phyloP scores from a whole-genome alignment of 1,284 basidiomycete genomes.

The Leccinum subspadiceum region DNA sequence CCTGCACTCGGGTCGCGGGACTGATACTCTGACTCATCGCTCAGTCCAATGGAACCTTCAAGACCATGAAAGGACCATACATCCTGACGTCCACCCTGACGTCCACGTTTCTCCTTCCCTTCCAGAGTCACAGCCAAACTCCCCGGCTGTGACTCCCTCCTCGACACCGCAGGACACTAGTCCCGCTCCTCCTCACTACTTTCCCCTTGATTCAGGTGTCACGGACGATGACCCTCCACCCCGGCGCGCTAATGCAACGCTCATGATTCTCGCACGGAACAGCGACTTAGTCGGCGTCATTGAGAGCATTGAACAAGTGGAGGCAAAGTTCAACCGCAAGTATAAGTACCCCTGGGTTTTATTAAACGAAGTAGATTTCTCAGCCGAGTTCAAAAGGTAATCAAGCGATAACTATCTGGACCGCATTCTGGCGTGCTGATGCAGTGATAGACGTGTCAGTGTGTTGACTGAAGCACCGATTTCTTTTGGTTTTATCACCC shows the following conservation, averaged over 20 bases:
- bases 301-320: constrained; percentile 52
- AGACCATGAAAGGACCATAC: neutral
- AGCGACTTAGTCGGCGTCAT: constrained; percentile 53
- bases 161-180: neutral
- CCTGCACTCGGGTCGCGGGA: constrained; percentile 11
- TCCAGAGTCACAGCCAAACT: neutral
- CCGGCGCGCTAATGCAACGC: constrained; percentile 34
- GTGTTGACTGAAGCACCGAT: constrained; percentile 54
- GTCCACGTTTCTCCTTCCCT: neutral
- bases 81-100: neutral
- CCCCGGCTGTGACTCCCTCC: neutral
- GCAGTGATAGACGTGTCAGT: constrained; percentile 48
- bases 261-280: constrained; percentile 35
- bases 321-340: constrained; percentile 62
- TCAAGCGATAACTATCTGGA: constrained; percentile 10
- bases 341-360: constrained; percentile 72
- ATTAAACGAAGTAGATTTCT: constrained; percentile 69
- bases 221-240: neutral
- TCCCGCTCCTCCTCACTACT: constrained; percentile 4
- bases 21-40: constrained; percentile 1
- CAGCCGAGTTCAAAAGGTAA: constrained; percentile 65
- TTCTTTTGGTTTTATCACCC: constrained; percentile 70
- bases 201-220: constrained; percentile 2
- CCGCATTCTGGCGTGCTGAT: constrained; percentile 14
- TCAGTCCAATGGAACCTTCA: constrained; percentile 3